Evolutionary conservation across 495 filamentous ascomycete species (phyloP), one percentile per base, ranked within the genome.

Genomic region (Apiosordaria backusii): DNA sequence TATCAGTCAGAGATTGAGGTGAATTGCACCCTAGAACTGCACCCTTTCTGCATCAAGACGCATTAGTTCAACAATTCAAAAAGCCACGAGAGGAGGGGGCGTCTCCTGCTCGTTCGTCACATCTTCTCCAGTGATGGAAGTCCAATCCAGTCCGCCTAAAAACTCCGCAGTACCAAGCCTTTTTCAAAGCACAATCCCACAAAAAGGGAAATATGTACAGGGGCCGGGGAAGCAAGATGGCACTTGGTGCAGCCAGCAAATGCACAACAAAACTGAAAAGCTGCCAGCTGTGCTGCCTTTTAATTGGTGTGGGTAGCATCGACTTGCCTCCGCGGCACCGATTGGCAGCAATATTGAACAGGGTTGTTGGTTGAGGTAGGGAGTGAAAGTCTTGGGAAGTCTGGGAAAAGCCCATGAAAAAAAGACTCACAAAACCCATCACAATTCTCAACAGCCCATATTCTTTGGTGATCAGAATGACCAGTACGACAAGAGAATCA

Each of bases 241-340:
- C 35, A 45, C 35, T 45, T 45, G 9, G 10, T 45, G 35, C 35
- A 45, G 35, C 4, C 35, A 45, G 35, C 4, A 10, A 13, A 7
- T 35, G 5, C 10, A 5, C 16, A 7, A 45, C 9, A 62, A 67
- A 61, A 57, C 65, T 13, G 16, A 64, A 24, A 58, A 27, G 21
- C 45, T 58, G 61, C 55, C 66, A 67, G 60, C 21, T 45, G 40
- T 50, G 58, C 57, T 13, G 24, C 15, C 3, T 53, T 61, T 23
- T 35, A 7, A 63, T 63, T 67, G 65, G 65, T 54, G 65, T 19
- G 40, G 23, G 54, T 21, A 9, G 35, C 59, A 61, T 50, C 59
- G 59, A 45, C 61, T 57, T 26, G 54, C 16, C 23, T 27, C 35
- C 60, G n/a, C 18, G 23, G 23, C 35, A 24, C 4, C 62, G 53